Conservation (phyloP, 805 yeast genomes). For the Alloascoidea africana region DNA sequence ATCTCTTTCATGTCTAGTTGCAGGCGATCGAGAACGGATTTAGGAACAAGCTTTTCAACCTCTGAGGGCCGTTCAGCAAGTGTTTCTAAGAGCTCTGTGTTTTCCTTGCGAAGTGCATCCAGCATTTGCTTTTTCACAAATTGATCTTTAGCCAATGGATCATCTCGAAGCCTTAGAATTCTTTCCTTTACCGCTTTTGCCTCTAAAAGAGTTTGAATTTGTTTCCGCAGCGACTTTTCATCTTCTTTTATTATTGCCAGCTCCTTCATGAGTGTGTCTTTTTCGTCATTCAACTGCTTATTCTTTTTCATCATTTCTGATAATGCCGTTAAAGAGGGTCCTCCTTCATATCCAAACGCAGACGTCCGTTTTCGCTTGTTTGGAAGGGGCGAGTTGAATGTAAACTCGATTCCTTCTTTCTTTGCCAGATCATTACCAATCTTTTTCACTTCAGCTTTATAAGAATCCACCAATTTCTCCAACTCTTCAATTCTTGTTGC, state of each 20-base stretch:
- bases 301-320: slow-evolving; percentile 13
- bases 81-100: slow-evolving; percentile 30
- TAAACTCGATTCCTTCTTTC: slow-evolving; percentile 10
- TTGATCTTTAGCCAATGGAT: slow-evolving; percentile 52
- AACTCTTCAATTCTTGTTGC: slow-evolving; percentile 18
- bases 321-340: too few relatives aligned
- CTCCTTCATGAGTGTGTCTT: slow-evolving; percentile 21
- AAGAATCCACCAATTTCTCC: slow-evolving; percentile 36
- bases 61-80: slow-evolving; percentile 7
- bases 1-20: slow-evolving; percentile 34
- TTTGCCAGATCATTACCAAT: slow-evolving; percentile 23
- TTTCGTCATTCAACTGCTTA: slow-evolving; percentile 24
- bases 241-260: slow-evolving; percentile 22
- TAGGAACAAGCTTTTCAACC: slow-evolving; percentile 30
- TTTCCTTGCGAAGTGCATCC: slow-evolving; percentile 39
- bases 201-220: slow-evolving; percentile 19
- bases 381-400: background rate
- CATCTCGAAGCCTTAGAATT: slow-evolving; percentile 46
- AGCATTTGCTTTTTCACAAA: slow-evolving; percentile 37
- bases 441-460: slow-evolving; percentile 33
- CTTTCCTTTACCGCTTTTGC: slow-evolving; percentile 26
- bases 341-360: background rate
- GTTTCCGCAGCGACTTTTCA: slow-evolving; percentile 21
- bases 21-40: slow-evolving; percentile 46
- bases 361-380: slow-evolving; percentile 9